Base-by-base conservation (phyloP, 768 basidiomycete genomes). In the Rhizopogon sp. region DNA sequence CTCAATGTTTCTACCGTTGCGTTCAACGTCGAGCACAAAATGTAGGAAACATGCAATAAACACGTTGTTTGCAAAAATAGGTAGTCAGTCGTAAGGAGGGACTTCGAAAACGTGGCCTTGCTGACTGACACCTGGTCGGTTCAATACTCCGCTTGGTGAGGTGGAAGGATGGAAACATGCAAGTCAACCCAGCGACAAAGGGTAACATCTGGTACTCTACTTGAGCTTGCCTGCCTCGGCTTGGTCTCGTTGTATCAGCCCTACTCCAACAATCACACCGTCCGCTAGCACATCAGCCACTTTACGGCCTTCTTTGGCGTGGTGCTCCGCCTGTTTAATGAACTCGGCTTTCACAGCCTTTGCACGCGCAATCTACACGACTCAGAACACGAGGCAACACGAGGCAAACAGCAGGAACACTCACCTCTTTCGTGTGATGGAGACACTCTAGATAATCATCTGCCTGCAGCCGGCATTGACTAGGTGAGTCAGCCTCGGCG, bases 371-470 rank as follows among this genome's bases (percentile, higher is more conserved):
- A 81, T 80, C 84, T 85, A 58, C 5, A 35, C 7, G 50, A 40
- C 29, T 20, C 11, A 37, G 29, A 53, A 33, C n/a, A 43, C 45
- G 49, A 43, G 22, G 39, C 39, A 33, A 16, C 14, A 49, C 20
- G 35, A 20, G 14, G 47, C 56, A 52, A 17, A 52, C 22, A n/a
- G 29, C 11, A 22, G 44, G n/a, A 33, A 43, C 53, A 43, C 82
- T 65, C 59, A 93, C 95, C 84, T 93, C 92, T 72, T 94, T 88
- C 28, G 81, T 83, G 65, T 87, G 84, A 68, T 96, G 93, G 55
- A 98, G 72, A 70, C 95, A 97, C 68, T 95, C 93, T 53, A 95
- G 66, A 72, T 98, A 98, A 70, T 96, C 94, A 58, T 88, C 88
- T 50, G 81, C 82, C 57, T 83, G 84, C 14, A 79, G 71, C 14